These are phyloP conservation scores for Boechera retrofracta DNA, from an alignment of 345 rosid genomes.

Conservation along the genomic window DNA sequence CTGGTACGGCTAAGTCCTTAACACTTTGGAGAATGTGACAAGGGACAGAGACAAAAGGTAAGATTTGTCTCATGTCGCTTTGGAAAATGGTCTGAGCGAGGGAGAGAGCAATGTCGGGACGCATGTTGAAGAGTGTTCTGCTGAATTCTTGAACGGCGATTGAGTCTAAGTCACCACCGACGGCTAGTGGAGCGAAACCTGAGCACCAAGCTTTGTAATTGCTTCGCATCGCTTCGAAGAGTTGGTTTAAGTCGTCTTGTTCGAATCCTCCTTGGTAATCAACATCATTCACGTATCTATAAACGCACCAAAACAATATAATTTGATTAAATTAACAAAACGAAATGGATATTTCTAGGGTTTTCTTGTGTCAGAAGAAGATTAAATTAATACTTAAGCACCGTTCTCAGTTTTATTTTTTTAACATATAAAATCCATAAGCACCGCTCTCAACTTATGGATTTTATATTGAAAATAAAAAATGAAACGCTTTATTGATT, in stretches of 20 bases:
- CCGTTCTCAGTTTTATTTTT: not conserved
- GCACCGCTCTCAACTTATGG: not conserved
- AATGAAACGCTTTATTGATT: not conserved
- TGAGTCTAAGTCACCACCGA: constrained; percentile 93
- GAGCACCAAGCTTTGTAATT: constrained; percentile 91
- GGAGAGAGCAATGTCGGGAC: constrained; percentile 87
- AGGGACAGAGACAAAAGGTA: constrained; percentile 66
- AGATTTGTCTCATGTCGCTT: constrained; percentile 72
- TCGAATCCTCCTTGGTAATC: constrained; percentile 92
- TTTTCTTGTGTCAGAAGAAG: not conserved
- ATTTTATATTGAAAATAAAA: not conserved
- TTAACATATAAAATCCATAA: not conserved
- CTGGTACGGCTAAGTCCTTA: constrained; percentile 91
- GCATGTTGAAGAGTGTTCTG: constrained; percentile 91
- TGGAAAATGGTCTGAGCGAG: constrained; percentile 75
- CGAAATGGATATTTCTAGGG: not conserved
- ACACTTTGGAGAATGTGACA: constrained; percentile 86
- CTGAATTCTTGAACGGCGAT: constrained; percentile 92
- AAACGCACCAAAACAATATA: not conserved
- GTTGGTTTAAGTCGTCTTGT: constrained; percentile 74
- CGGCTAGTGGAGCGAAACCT: constrained; percentile 84
- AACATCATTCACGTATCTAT: constrained; percentile 72
- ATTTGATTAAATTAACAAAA: not conserved
- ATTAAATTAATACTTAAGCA: not conserved
- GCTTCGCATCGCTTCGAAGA: constrained; percentile 74